Evolutionary conservation across 768 basidiomycete species (phyloP), one percentile per base, ranked within the genome.

Genomic region (Postia placenta): DNA sequence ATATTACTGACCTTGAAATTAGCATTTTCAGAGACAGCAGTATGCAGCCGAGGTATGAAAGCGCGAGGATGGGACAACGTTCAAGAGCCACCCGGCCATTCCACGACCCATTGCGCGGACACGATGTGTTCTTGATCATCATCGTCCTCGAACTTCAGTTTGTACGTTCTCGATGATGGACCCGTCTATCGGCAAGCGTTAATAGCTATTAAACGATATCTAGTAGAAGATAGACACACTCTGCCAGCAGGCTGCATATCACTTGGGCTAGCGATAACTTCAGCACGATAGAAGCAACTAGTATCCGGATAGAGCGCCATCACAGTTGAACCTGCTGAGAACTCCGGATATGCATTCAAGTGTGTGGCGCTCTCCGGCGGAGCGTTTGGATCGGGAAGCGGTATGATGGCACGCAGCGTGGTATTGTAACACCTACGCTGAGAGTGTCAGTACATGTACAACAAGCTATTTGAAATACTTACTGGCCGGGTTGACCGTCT

Each of bases 271-370:
- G 79, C 74, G 40, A 89, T 73, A 5, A 92, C 88, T 59, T 89
- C 85, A 5, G 90, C 90, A 23, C 86, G 84, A 60, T 92, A 92
- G 70, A 92, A 92, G 62, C 87, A 90, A 56, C 87, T 92, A 0
- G 90, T 92, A 60, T 92, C 90, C 0, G 90, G 90, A 65, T 91
- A 92, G n/a, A 92, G 69, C 1, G 87, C 90, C 77, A 92, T 79
- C 9, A 92, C 90, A 0, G 75, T 85, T 19, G 84, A 80, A 3
- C 87, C 82, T 0, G 76, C 67, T 20, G 76, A 68, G 61, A 89
- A 92, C 54, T 83, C 82, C 39, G 80, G 85, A 61, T 89, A 88
- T 3, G 79, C 73, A 56, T 72, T 79, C 35, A 81, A 70, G 66
- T 89, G 86, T 15, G 83, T 73, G 0, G 85, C 74, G 59, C 67